Conservation (phyloP, 352 stramenopile genomes). For the Blastocystis sp. region DNA sequence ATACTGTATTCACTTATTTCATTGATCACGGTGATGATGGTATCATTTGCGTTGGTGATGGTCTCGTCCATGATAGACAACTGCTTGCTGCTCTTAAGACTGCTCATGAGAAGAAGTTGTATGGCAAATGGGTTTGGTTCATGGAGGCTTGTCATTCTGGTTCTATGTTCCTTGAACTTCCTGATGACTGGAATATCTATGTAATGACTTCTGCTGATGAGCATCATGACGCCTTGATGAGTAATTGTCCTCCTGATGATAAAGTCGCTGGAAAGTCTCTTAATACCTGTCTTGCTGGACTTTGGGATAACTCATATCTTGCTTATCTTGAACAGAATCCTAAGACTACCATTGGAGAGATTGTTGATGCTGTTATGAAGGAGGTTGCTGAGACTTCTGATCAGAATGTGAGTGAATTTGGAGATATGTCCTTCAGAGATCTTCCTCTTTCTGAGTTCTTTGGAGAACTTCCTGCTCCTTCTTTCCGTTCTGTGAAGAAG, state of each 20-base stretch:
- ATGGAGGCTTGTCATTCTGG: slow-evolving; percentile 46
- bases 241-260: background rate
- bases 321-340: background rate
- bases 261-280: background rate
- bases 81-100: background rate
- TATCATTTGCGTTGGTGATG: background rate
- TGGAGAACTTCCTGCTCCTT: no score
- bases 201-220: background rate
- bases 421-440: no score
- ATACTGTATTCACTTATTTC: slow-evolving; percentile 57
- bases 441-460: no score
- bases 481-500: no score
- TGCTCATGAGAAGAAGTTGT: slow-evolving; percentile 7
- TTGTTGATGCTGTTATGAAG: background rate
- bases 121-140: slow-evolving; percentile 26
- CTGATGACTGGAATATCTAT: background rate
- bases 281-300: background rate
- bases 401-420: no score
- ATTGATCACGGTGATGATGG: slow-evolving; percentile 47
- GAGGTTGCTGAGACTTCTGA: background rate
- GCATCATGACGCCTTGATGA: background rate
- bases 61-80: background rate
- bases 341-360: slow-evolving; percentile 27
- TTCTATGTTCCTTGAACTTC: background rate
- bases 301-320: slow-evolving; percentile 25